Evolutionary conservation across 805 yeast species (phyloP).

Genomic region (Candida hispaniensis): DNA sequence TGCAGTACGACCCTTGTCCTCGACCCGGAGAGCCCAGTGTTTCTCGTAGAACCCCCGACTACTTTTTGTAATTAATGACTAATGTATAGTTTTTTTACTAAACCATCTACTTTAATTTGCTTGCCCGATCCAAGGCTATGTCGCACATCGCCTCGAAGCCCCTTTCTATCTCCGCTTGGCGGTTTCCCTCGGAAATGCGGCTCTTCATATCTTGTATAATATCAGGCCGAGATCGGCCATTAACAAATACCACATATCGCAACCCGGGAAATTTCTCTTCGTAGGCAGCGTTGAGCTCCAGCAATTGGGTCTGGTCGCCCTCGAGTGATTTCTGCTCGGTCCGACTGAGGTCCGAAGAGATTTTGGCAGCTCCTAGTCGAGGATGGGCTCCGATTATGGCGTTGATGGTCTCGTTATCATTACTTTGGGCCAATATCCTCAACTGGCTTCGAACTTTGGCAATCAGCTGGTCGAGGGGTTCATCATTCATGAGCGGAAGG

Average conservation of each 20-base stretch:
- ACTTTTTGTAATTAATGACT: slow-evolving; percentile 67
- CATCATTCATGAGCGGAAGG: too few species aligned
- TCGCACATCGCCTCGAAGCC: slow-evolving; percentile 86
- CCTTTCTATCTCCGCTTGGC: slow-evolving; percentile 44
- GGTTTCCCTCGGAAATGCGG: slow-evolving; percentile 49
- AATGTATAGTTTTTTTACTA: too few species aligned
- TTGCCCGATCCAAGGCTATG: slow-evolving; percentile 69
- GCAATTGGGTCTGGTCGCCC: slow-evolving; percentile 42
- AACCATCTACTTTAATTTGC: slow-evolving; percentile 17
- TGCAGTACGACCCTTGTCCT: slow-evolving; percentile 93
- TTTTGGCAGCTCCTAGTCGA: slow-evolving; percentile 54
- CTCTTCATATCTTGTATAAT: slow-evolving; percentile 53
- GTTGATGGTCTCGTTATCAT: too few species aligned
- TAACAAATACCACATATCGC: slow-evolving; percentile 79
- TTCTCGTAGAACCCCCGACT: slow-evolving; percentile 93
- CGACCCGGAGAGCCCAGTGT: slow-evolving; percentile 98
- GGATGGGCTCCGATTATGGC: slow-evolving; percentile 84
- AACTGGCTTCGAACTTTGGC: too few species aligned
- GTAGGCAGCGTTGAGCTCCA: slow-evolving; percentile 46
- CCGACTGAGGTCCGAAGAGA: slow-evolving; percentile 47
- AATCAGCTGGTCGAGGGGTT: too few species aligned
- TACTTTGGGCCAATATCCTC: too few species aligned
- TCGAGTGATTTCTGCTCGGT: slow-evolving; percentile 60
- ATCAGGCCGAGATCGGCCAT: slow-evolving; percentile 58
- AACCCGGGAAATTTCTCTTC: slow-evolving; percentile 60